A percentile compares a stretch with the other conserved stretches of the same genome.
Evolutionary conservation across 495 filamentous ascomycete species (phyloP).

Genomic region (Glarea lozoyensis): DNA sequence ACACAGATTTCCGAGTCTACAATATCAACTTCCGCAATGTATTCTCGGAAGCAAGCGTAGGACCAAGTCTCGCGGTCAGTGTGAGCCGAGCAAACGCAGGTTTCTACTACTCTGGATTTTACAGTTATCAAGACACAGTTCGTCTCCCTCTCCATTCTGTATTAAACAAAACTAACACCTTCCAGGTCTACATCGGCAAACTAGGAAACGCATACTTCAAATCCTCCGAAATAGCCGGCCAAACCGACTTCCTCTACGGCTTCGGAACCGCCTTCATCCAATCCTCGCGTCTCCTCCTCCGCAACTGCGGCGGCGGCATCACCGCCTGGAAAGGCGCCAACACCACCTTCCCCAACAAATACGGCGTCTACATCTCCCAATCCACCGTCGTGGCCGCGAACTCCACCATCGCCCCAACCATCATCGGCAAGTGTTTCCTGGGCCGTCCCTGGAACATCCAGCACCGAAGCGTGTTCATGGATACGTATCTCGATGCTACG

Average conservation of each 20-base stretch:
- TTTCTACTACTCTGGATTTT: slow-evolving; percentile 50
- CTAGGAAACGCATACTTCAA: slow-evolving; percentile 52
- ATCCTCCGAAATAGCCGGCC: slow-evolving; percentile 43
- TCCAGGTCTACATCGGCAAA: slow-evolving; percentile 50
- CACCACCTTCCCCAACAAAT: slow-evolving; percentile 52
- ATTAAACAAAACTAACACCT: slow-evolving; percentile 1
- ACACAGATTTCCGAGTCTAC: slow-evolving; percentile 46
- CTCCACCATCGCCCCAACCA: slow-evolving; percentile 34
- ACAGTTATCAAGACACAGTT: slow-evolving; percentile 52
- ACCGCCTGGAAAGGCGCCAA: slow-evolving; percentile 62
- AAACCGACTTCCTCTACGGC: slow-evolving; percentile 51
- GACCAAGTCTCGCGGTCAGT: slow-evolving; percentile 45
- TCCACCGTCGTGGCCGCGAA: slow-evolving; percentile 42
- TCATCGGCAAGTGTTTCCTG: slow-evolving; percentile 42
- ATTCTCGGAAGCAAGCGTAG: slow-evolving; percentile 38
- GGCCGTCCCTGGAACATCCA: slow-evolving; percentile 51
- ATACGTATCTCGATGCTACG: slow-evolving; percentile 40
- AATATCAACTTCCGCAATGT: slow-evolving; percentile 52
- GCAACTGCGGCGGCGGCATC: slow-evolving; percentile 51
- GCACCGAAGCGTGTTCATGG: slow-evolving; percentile 44
- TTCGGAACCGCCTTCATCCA: slow-evolving; percentile 44
- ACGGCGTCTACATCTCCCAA: slow-evolving; percentile 50
- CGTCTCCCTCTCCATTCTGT: slow-evolving; percentile 4
- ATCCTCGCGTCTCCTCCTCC: slow-evolving; percentile 33
- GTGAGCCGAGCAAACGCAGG: slow-evolving; percentile 48